These are phyloP conservation scores for Blastobotrys petasosporus DNA, from an alignment of 1,139 yeast species.

Conservation along the genomic window DNA sequence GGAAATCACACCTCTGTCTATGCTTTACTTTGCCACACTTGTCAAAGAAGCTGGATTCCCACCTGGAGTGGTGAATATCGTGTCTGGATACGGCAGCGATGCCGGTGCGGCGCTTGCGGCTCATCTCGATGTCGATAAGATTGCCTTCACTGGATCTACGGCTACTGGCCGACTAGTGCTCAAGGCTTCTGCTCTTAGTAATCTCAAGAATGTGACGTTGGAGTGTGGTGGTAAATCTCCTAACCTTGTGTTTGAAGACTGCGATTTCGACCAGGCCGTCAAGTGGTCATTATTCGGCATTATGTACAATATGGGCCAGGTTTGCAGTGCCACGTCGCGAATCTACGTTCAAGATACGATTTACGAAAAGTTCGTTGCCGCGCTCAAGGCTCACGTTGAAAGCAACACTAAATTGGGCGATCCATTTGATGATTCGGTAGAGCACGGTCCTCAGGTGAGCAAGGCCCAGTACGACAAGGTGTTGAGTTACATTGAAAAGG, in stretches of 20 bases:
- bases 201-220: constrained; percentile 72
- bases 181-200: constrained; percentile 58
- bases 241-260: constrained; percentile 67
- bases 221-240: constrained; percentile 88
- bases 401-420: constrained; percentile 27
- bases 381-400: constrained; percentile 54
- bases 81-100: constrained; percentile 68
- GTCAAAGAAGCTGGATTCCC: constrained; percentile 70
- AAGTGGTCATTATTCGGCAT: constrained; percentile 55
- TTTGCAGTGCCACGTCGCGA: constrained; percentile 83
- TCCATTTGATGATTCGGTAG: constrained; percentile 42
- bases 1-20: constrained; percentile 72
- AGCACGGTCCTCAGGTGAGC: constrained; percentile 78
- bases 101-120: constrained; percentile 68
- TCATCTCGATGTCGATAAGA: constrained; percentile 66
- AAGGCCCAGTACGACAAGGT: constrained; percentile 64
- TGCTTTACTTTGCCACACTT: constrained; percentile 57
- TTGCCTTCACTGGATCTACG: constrained; percentile 83
- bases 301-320: constrained; percentile 79
- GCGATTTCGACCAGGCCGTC: constrained; percentile 58
- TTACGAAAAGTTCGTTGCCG: constrained; percentile 57
- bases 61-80: constrained; percentile 69
- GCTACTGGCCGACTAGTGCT: constrained; percentile 66
- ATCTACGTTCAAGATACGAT: constrained; percentile 69
- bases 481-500: constrained; percentile 57